Conservation (phyloP, 306 rosid species). For the Betula pendula region DNA sequence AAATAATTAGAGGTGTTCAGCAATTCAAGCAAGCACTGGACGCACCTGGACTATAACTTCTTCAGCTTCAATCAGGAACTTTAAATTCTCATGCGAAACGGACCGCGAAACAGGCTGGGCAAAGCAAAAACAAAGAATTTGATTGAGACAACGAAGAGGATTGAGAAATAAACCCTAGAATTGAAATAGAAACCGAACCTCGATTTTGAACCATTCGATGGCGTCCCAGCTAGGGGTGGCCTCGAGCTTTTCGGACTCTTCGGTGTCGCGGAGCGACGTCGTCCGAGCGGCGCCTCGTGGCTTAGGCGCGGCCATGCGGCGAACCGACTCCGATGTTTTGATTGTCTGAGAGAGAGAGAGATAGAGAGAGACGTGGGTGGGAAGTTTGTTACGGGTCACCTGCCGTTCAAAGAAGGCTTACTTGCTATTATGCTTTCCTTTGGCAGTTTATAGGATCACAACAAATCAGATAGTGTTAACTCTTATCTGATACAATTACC, state of each 20-base stretch:
- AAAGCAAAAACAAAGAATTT: not conserved
- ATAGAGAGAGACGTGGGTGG: not conserved
- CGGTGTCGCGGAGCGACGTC: conserved; percentile 56
- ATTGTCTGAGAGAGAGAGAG: not conserved
- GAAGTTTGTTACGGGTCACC: not conserved
- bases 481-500: too few relatives aligned
- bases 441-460: not conserved
- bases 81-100: conserved; percentile 51
- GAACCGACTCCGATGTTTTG: conserved; percentile 28
- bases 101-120: conserved; percentile 64
- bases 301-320: conserved; percentile 65
- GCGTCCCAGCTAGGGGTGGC: conserved; percentile 82
- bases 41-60: conserved; percentile 69
- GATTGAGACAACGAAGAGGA: not conserved
- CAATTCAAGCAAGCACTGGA: not conserved
- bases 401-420: not conserved
- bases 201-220: conserved; percentile 85
- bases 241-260: conserved; percentile 69
- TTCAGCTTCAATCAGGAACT: conserved; percentile 77
- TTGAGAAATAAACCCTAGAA: conserved; percentile 21
- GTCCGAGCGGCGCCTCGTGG: conserved; percentile 51
- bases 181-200: conserved; percentile 40
- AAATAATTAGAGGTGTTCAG: not conserved
- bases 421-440: not conserved
- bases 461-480: too few relatives aligned